A percentile compares a stretch with the other conserved stretches of the same genome.
Conservation (phyloP, 345 rosid genomes). For the Acer yangbiense region DNA sequence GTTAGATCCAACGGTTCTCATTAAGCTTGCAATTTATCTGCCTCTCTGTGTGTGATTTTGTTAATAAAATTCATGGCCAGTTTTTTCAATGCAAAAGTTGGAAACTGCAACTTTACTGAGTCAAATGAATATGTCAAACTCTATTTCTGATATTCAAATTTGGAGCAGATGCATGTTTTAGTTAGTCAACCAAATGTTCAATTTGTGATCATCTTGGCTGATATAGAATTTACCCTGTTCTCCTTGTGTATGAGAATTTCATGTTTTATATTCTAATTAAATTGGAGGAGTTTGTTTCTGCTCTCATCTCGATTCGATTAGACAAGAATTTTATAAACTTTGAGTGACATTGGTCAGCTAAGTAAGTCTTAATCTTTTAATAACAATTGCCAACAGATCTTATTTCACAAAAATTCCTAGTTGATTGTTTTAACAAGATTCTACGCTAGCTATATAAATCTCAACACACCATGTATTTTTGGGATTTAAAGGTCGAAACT, state of each 20-base stretch:
- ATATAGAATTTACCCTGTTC: neutral
- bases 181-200: too few species aligned
- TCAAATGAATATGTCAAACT: neutral
- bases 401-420: neutral
- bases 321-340: too few species aligned
- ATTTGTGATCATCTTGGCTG: too few species aligned
- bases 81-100: neutral
- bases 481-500: neutral
- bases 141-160: too few species aligned
- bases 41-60: neutral
- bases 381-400: neutral
- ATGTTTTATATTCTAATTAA: neutral
- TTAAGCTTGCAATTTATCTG: neutral
- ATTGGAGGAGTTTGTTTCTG: neutral
- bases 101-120: neutral
- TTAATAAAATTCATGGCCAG: neutral
- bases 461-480: neutral
- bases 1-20: neutral
- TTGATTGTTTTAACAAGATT: neutral
- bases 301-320: too few species aligned
- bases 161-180: too few species aligned
- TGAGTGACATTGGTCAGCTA: neutral
- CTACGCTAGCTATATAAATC: neutral
- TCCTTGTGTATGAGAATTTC: neutral
- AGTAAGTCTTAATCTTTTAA: neutral